Evolutionary conservation across 2,329 filamentous ascomycete species (phyloP).

Genomic region (Fusarium foetens): DNA sequence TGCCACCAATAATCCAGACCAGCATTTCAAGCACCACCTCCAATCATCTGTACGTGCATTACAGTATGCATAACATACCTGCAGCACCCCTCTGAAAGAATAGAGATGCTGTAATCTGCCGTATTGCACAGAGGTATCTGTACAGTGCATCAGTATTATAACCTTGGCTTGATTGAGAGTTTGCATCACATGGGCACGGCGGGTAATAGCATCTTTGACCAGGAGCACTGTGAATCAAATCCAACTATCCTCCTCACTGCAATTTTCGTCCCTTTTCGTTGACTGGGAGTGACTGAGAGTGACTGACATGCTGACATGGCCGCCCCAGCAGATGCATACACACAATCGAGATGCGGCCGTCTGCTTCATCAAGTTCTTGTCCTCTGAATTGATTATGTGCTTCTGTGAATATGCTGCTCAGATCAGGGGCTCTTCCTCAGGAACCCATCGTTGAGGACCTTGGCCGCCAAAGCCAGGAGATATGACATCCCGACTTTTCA

Average conservation of each 20-base stretch:
- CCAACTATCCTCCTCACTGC: not conserved
- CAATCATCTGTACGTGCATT: slow-evolving; percentile 46
- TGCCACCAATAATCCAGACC: slow-evolving; percentile 26
- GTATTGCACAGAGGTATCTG: slow-evolving; percentile 18
- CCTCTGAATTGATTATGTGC: not conserved
- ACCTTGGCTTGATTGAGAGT: slow-evolving; percentile 23
- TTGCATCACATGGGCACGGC: slow-evolving; percentile 24
- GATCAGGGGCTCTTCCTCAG: not conserved
- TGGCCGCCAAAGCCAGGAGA: slow-evolving; percentile 21
- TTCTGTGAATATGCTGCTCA: not conserved
- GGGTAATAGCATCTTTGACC: slow-evolving; percentile 26
- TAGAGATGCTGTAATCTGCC: slow-evolving; percentile 29
- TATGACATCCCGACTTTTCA: slow-evolving; percentile 7
- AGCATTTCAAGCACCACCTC: slow-evolving; percentile 32
- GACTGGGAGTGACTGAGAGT: not conserved
- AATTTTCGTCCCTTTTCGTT: slow-evolving; percentile 7
- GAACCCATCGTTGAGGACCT: slow-evolving; percentile 2
- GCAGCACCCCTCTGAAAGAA: slow-evolving; percentile 40
- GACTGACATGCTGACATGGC: slow-evolving; percentile 2
- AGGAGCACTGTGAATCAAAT: slow-evolving; percentile 10
- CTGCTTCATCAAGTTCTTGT: slow-evolving; percentile 28
- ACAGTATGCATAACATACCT: slow-evolving; percentile 54
- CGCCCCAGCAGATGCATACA: slow-evolving; percentile 13
- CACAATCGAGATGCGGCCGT: slow-evolving; percentile 28
- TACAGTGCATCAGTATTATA: slow-evolving; percentile 1